A percentile compares a stretch with the other conserved stretches of the same genome.
Evolutionary conservation across 2,329 filamentous ascomycete genomes (phyloP).

Genomic region (Xylaria sp.): DNA sequence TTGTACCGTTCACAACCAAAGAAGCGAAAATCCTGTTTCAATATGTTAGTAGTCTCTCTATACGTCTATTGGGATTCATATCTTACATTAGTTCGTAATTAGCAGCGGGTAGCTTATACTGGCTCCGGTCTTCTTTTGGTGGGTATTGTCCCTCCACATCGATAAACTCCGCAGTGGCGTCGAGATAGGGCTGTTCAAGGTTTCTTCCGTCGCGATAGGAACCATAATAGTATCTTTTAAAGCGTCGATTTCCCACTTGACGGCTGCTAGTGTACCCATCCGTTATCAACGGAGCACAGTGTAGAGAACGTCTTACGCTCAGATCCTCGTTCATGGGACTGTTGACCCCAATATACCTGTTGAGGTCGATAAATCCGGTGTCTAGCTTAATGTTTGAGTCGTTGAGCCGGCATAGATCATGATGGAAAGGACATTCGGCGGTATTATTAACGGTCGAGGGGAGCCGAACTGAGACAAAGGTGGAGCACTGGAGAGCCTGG

Average conservation of each 20-base stretch:
- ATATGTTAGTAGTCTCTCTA: neutral
- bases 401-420: neutral
- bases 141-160: neutral
- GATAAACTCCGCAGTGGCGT: neutral
- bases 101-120: neutral
- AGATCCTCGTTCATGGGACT: neutral
- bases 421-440: neutral
- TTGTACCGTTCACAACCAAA: neutral
- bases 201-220: neutral
- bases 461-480: neutral
- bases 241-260: neutral
- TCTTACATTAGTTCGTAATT: neutral
- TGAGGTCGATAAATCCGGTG: neutral
- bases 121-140: neutral
- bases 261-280: neutral
- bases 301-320: neutral
- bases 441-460: neutral
- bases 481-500: neutral
- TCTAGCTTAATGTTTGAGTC: neutral
- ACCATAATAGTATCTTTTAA: neutral
- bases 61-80: neutral
- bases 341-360: neutral
- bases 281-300: neutral
- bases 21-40: neutral
- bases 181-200: neutral